Conservation (phyloP, 2,329 filamentous ascomycete genomes). For the Setomelanomma holmii region DNA sequence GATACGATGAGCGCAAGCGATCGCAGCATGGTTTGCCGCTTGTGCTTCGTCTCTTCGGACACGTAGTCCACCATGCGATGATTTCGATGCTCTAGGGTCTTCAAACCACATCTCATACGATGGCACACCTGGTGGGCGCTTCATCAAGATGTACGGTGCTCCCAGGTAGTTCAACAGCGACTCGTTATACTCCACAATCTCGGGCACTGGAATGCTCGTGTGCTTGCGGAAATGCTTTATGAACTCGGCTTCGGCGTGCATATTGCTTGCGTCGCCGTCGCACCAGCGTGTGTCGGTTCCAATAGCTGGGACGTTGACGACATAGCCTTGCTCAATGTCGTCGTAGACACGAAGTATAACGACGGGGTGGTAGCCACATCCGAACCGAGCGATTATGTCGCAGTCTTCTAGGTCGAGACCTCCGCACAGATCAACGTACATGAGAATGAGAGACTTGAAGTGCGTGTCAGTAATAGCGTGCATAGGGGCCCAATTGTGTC, state of each 20-base stretch:
- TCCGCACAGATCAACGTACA: too few species aligned
- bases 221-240: constrained; percentile 4
- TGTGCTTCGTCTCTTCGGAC: neutral
- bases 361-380: neutral
- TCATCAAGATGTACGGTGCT: constrained; percentile 28
- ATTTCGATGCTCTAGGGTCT: neutral
- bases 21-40: constrained; percentile 21
- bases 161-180: constrained; percentile 14
- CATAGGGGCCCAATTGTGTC: too few species aligned
- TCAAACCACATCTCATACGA: constrained; percentile 20
- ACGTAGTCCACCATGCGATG: neutral
- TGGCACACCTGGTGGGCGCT: constrained; percentile 10
- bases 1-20: constrained; percentile 16
- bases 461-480: too few species aligned
- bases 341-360: neutral
- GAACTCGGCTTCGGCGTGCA: constrained; percentile 5
- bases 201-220: constrained; percentile 13
- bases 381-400: too few species aligned
- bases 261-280: constrained; percentile 2
- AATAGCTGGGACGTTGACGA: constrained; percentile 8
- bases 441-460: too few species aligned
- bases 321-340: neutral
- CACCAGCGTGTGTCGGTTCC: constrained; percentile 6
- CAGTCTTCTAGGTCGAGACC: too few species aligned
- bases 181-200: constrained; percentile 15